Percentiles rank a stretch among this genome's conserved stretches.
phyloP scores from a whole-genome alignment of 2,329 filamentous ascomycete species.

The Botrytis squamosa region DNA sequence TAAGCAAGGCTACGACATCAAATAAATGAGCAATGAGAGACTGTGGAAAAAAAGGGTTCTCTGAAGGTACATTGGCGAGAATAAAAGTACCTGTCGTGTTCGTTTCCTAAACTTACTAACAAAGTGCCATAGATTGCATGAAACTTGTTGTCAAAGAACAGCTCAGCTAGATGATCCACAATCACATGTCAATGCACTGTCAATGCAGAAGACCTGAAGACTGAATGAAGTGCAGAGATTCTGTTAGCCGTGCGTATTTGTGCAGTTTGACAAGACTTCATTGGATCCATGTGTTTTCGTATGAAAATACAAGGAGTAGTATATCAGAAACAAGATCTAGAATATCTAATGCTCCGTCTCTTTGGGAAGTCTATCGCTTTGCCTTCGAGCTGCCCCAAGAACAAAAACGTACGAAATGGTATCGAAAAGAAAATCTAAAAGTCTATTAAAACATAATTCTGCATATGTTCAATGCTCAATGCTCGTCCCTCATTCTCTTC shows the following conservation, averaged over 20 bases:
- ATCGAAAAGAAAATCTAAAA: conserved; percentile 2
- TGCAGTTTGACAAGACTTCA: not conserved
- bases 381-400: not conserved
- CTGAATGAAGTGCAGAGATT: no score
- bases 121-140: conserved; percentile 6
- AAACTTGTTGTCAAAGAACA: conserved; percentile 13
- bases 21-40: not conserved
- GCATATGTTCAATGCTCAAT: not conserved
- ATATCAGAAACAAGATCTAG: not conserved
- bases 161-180: conserved; percentile 18
- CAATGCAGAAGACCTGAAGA: not conserved
- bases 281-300: not conserved
- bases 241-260: not conserved
- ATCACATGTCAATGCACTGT: conserved; percentile 13
- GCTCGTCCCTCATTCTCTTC: no score
- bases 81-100: conserved; percentile 1
- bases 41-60: not conserved
- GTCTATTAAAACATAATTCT: conserved; percentile 8
- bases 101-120: not conserved
- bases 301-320: not conserved
- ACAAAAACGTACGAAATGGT: not conserved
- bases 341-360: not conserved
- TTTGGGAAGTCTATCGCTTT: not conserved
- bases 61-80: not conserved
- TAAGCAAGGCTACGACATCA: not conserved